Evolutionary conservation across 2,329 filamentous ascomycete species (phyloP), one percentile per base, ranked within the genome.

Genomic region (Ophiocordyceps camponoti-floridani): DNA sequence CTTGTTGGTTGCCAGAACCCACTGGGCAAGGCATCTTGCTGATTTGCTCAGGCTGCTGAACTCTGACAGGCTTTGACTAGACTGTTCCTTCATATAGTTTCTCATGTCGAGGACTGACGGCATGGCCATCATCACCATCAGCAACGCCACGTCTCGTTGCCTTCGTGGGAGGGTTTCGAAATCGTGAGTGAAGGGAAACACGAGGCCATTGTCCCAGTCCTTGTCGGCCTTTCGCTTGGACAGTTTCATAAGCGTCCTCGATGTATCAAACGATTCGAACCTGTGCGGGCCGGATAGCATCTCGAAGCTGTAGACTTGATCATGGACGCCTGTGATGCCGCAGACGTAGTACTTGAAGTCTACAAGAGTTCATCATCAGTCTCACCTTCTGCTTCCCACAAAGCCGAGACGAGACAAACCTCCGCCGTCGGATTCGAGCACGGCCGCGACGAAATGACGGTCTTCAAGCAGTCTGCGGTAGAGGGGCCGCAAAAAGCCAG

Each of bases 1-100:
- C 41, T 85, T 72, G 53, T 94, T 94, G 0, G 87, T 94, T 0
- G 87, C 84, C 47, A 95, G 75, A 48, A 94, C 84, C 88, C 88
- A 95, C 44, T 84, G 73, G 18, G 95, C 63, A 0, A 94, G 60
- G 18, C 77, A 73, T 3, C 84, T 61, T 0, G 79, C 74, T 7
- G 82, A 72, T 2, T 75, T 72, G 1, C 79, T 73, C 10, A 94
- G 68, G 16, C 69, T 62, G 19, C 73, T 66, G 50, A 64, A 65
- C 38, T 59, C 63, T 4, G 60, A 56, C 23, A 82, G 57, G 2
- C 51, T 52, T 2, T 53, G 56, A 4, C 64, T 60, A 2, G 62
- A 62, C 3, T 59, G 60, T 27, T 42, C 52, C n/a, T 60, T 49
- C 8, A 80, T 55, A 50, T 68, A 71, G 0, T 56, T 42, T 51